These are phyloP conservation scores for Dictyostelium intermedium DNA, from an alignment of 78 protist genomes.

Conservation along the genomic window DNA sequence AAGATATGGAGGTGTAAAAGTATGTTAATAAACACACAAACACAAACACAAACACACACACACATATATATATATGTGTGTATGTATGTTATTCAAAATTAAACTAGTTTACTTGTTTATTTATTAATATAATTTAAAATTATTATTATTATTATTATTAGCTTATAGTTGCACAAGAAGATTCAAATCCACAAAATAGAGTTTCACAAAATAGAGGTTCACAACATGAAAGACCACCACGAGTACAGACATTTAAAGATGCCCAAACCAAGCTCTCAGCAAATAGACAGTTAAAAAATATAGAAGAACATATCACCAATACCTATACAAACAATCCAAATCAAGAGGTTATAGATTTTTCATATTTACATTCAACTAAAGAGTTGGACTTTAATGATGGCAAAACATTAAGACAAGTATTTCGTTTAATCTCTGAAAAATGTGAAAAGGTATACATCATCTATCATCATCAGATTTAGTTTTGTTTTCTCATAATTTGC, in stretches of 20 bases:
- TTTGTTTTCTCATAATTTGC: neutral
- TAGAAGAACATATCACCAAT: conserved; percentile 15
- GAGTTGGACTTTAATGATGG: neutral
- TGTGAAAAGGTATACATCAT: conserved; percentile 57
- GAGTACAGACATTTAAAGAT: neutral
- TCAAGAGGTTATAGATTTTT: conserved; percentile 30
- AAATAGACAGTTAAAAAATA: neutral
- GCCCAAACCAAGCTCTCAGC: neutral
- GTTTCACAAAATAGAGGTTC: neutral
- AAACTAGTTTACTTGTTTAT: too few relatives aligned
- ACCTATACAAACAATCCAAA: neutral
- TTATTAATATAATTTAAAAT: neutral
- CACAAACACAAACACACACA: too few relatives aligned
- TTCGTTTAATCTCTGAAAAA: conserved; percentile 21
- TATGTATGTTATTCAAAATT: too few relatives aligned
- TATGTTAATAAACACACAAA: neutral
- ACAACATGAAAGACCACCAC: neutral
- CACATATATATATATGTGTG: too few relatives aligned
- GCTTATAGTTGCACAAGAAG: conserved; percentile 25
- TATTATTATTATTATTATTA: neutral
- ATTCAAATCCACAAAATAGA: neutral
- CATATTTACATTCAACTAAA: conserved; percentile 6
- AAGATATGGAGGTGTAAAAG: conserved; percentile 53
- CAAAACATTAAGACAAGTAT: conserved; percentile 28
- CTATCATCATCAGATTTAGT: neutral